Evolutionary conservation across 352 stramenopile species (phyloP).

Genomic region (Aphanomyces stellatus): DNA sequence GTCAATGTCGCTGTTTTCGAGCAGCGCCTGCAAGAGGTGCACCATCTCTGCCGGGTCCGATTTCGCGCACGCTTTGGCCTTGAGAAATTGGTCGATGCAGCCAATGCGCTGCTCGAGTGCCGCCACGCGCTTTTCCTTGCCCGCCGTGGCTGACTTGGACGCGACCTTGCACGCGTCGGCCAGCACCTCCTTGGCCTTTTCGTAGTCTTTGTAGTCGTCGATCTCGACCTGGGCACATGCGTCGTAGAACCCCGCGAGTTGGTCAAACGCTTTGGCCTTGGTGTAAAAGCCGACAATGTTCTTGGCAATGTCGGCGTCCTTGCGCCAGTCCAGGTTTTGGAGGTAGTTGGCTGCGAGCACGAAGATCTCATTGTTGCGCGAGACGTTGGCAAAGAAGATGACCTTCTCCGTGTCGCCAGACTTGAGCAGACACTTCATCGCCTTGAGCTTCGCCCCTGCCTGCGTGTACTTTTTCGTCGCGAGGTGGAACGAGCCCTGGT

Average conservation of each 20-base stretch:
- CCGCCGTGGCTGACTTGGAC: conserved; percentile 54
- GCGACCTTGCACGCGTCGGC: conserved; percentile 86
- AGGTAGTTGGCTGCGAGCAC: conserved; percentile 93
- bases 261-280: conserved; percentile 88
- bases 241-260: conserved; percentile 88
- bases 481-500: conserved; percentile 88
- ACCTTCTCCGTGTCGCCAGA: conserved; percentile 92
- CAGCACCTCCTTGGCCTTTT: conserved; percentile 85
- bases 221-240: conserved; percentile 89
- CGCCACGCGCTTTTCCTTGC: conserved; percentile 60
- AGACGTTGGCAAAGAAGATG: conserved; percentile 93
- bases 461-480: conserved; percentile 96
- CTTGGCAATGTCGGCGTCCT: conserved; percentile 86
- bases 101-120: conserved; percentile 49
- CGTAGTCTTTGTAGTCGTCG: conserved; percentile 92
- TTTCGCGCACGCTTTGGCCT: conserved; percentile 47
- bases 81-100: conserved; percentile 82
- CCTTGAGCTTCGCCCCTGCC: conserved; percentile 85
- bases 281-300: conserved; percentile 93
- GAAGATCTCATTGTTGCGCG: conserved; percentile 90
- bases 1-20: conserved; percentile 79
- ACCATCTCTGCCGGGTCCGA: conserved; percentile 63
- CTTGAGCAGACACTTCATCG: conserved; percentile 94
- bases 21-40: conserved; percentile 63
- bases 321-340: conserved; percentile 91